Base-by-base conservation (phyloP, 345 rosid species). In the Luvunga scandens region DNA sequence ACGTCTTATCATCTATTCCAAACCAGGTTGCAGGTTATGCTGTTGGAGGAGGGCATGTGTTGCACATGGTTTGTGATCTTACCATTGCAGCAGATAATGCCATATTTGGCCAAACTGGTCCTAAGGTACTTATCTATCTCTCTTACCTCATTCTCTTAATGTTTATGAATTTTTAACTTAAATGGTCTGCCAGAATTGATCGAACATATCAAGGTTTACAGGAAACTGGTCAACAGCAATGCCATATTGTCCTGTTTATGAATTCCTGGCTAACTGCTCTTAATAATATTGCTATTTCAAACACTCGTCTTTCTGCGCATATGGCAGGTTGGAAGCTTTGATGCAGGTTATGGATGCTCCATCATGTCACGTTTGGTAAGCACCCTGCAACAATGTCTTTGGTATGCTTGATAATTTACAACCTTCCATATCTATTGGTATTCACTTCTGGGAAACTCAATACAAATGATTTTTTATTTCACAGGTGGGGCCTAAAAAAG, bases 331-430 rank as follows among this genome's bases (percentile, higher is more conserved):
- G 99, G 99, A 80, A 95, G 99, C 84, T 95, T 95, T 83, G 99
- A 95, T 87, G 98, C 97, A 75, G 98, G 98, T 77, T 95, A 95
- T 73, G 99, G 99, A 77, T 91, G 99, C 79, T 92, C 99, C 56
- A 87, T 93, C 77, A 95, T 93, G 97, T 92, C 99, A 74, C 95
- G 98, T 71, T 87, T 95, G 94, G 99, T 93, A 86, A 86, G 89
- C 57, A 69, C 45, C 7, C 1, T 2, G 5, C 25, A 38, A 22
- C 50, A 8, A 31, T 71, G 19, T 42, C 31, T 60, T 78, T 50
- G 24, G 60, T 38, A 31, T 21, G 73, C 42, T 65, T 21, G 57
- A 10, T 64, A 16, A 7, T 63, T 30, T 14, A 31, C 34, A 18
- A 21, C 28, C 21, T 61, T 19, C 50, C 18, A 12, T 45, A 13